Evolutionary conservation across 2,329 filamentous ascomycete genomes (phyloP), one percentile per base, ranked within the genome.

Genomic region (Ophiostoma piceae): DNA sequence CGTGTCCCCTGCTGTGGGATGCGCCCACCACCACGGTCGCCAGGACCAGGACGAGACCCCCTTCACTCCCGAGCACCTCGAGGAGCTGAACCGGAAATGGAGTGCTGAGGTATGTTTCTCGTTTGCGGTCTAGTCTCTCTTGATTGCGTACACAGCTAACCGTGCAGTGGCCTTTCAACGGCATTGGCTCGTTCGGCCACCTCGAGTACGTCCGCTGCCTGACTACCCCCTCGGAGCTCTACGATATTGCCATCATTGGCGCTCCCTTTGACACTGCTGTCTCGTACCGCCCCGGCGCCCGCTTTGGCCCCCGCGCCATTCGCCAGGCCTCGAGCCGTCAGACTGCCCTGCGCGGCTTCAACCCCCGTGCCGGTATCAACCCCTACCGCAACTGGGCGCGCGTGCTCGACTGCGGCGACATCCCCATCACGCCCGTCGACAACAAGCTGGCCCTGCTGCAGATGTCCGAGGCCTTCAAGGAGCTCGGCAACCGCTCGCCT

Each of bases 391-490:
- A 85, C 69, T 94, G 91, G 90, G 90, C 91, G 0, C 87, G 82
- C 54, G 87, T 97, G 71, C 82, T 94, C 67, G 94, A 97, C 82
- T 97, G 94, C 78, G 94, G 94, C 66, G 94, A 97, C 77, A 92
- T 97, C 70, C 92, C 94, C 37, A 84, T 96, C 74, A 92, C 90
- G 0, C 93, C 93, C 0, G 90, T 96, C 74, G 92, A 97, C 81
- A 97, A 97, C 77, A 87, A 83, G 1, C 82, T 96, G 19, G 94
- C 94, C 0, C 82, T 94, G 69, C 82, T 84, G 64, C 94, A 97
- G 79, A 96, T 97, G 92, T 91, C 87, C 41, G 87, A 90, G 76
- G 92, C 91, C 0, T 93, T 92, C 77, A 81, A 84, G 7, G 90
- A 94, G 79, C 87, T 96, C 2, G 83, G 82, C 39, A 76, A 74